A percentile compares a stretch with the other conserved stretches of the same genome.
Evolutionary conservation across 2,329 filamentous ascomycete genomes (phyloP).

Genomic region (Apiospora pterosperma): DNA sequence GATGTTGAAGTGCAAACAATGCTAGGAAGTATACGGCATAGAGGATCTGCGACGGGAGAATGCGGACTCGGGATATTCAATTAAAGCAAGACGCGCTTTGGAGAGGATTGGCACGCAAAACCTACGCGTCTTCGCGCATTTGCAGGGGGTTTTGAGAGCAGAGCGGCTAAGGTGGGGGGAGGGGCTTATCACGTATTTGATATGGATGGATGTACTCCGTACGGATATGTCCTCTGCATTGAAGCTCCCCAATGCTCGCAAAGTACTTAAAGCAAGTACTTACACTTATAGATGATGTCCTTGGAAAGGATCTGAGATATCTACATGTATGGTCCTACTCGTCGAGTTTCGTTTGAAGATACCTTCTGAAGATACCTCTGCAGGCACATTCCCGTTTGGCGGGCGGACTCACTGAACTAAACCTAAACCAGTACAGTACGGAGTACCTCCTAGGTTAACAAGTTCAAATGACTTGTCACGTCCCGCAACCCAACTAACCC

Average conservation of each 20-base stretch:
- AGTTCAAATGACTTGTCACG: not conserved
- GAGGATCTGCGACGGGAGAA: not conserved
- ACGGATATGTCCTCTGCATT: not conserved
- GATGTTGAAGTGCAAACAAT: not conserved
- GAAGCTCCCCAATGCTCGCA: too few relatives aligned
- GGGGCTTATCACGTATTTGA: too few relatives aligned
- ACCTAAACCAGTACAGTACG: not conserved
- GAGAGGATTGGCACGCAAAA: not conserved
- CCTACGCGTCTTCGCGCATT: not conserved
- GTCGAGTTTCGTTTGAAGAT: too few relatives aligned
- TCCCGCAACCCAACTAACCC: not conserved
- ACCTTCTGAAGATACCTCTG: too few relatives aligned
- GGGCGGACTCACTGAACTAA: not conserved
- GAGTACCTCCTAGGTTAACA: too few relatives aligned
- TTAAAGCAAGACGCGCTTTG: slow-evolving; percentile 12
- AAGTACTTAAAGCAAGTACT: too few relatives aligned
- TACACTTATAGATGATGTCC: too few relatives aligned
- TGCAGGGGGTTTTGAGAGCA: not conserved
- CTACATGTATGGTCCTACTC: too few relatives aligned
- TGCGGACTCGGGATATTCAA: slow-evolving; percentile 4
- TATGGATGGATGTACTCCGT: not conserved
- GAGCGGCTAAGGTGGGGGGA: not conserved
- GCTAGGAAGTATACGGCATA: not conserved
- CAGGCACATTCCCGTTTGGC: not conserved
- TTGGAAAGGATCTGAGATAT: too few relatives aligned